Evolutionary conservation across 352 stramenopile genomes (phyloP).

Genomic region (Plasmopara viticola): DNA sequence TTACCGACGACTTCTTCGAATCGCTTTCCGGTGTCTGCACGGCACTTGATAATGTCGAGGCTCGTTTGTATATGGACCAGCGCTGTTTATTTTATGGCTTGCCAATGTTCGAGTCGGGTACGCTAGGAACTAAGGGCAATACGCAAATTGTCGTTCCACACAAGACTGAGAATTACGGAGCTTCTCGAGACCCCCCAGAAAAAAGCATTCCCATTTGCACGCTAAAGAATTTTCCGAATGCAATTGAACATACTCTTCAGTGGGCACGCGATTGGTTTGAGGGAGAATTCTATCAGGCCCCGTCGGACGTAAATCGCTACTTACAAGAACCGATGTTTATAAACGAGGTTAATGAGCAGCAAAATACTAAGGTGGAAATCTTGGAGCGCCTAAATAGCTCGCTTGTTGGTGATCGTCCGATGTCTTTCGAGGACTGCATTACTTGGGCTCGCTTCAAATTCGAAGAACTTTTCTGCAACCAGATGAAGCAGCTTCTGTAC

Average conservation of each 20-base stretch:
- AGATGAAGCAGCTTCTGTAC: slow-evolving; percentile 96
- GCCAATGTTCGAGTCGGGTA: slow-evolving; percentile 98
- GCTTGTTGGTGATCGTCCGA: slow-evolving; percentile 88
- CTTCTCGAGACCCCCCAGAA: slow-evolving; percentile 96
- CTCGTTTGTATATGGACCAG: slow-evolving; percentile 96
- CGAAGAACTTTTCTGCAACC: slow-evolving; percentile 97
- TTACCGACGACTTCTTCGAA: slow-evolving; percentile 98
- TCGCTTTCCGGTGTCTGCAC: slow-evolving; percentile 94
- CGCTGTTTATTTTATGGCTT: slow-evolving; percentile 95
- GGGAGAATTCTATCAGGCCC: slow-evolving; percentile 95
- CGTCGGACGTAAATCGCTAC: slow-evolving; percentile 95
- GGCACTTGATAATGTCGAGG: slow-evolving; percentile 98
- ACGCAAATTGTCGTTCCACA: slow-evolving; percentile 89
- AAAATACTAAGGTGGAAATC: slow-evolving; percentile 96
- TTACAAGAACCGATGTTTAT: slow-evolving; percentile 81
- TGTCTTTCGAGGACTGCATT: slow-evolving; percentile 96
- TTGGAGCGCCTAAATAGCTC: slow-evolving; percentile 90
- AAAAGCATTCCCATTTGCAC: slow-evolving; percentile 99
- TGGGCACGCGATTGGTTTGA: slow-evolving; percentile 99
- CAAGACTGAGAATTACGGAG: slow-evolving; percentile 96
- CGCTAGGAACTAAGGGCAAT: slow-evolving; percentile 98
- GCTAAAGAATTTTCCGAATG: slow-evolving; percentile 99
- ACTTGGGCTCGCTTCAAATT: slow-evolving; percentile 97
- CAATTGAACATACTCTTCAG: slow-evolving; percentile 98
- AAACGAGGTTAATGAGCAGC: slow-evolving; percentile 92